Conservation (phyloP, 805 yeast genomes). For the Cyberlindnera americana region DNA sequence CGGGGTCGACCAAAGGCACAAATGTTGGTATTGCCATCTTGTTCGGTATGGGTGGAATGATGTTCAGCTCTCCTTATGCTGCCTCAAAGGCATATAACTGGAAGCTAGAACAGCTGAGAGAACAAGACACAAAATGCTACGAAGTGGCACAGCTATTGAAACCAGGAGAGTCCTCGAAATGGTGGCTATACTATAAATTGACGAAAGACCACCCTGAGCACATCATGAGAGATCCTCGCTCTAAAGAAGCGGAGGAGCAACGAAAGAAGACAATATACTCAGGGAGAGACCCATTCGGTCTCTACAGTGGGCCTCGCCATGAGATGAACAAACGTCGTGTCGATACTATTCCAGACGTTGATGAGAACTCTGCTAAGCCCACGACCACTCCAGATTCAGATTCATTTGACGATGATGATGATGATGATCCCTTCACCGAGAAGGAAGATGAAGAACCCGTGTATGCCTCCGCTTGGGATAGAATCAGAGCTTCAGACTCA, state of each 20-base stretch:
- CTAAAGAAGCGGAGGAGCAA: conserved; percentile 29
- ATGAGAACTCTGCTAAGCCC: neutral
- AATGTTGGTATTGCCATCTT: conserved; percentile 40
- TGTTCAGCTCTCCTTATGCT: conserved; percentile 31
- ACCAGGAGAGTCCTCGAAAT: conserved; percentile 34
- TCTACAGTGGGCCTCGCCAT: conserved; percentile 33
- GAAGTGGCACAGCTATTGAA: conserved; percentile 28
- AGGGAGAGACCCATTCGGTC: conserved; percentile 37
- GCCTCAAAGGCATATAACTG: conserved; percentile 31
- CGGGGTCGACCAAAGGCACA: conserved; percentile 34
- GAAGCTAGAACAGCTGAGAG: conserved; percentile 31
- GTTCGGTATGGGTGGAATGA: conserved; percentile 39
- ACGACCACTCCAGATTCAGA: neutral
- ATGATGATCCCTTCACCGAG: conserved; percentile 27
- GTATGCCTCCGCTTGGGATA: conserved; percentile 36
- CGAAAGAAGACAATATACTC: conserved; percentile 28
- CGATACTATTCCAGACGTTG: conserved; percentile 8
- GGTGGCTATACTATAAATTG: conserved; percentile 51
- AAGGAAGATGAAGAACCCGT: conserved; percentile 3
- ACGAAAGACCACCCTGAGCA: conserved; percentile 49
- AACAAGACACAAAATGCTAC: conserved; percentile 33
- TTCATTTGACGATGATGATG: conserved; percentile 1
- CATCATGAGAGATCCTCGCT: conserved; percentile 54
- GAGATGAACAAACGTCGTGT: conserved; percentile 19
- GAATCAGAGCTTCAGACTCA: conserved; percentile 29